Base-by-base conservation (phyloP, 768 basidiomycete genomes). In the Leccinellum albellum region DNA sequence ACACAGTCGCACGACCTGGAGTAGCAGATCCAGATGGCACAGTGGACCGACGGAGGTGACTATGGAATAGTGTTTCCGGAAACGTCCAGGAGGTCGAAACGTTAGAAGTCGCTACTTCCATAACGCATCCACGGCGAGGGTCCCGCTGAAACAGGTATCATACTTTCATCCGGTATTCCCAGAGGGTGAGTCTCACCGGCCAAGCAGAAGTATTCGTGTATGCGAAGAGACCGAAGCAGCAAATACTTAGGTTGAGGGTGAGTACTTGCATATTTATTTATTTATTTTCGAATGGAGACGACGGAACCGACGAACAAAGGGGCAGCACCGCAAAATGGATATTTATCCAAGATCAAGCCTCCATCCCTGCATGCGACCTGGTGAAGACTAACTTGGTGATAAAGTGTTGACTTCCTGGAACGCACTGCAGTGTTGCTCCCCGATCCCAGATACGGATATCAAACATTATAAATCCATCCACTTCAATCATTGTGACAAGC, bases 71-170 rank as follows among this genome's bases (percentile, higher is more conserved):
- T 61, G 60, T 56, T 62, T 33, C 61, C 62, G 61, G 66, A 64
- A 69, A 69, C 69, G 55, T 57, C 52, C 54, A 58, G 53, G 69
- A 59, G 55, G 69, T 62, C 61, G 66, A 67, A 67, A 70, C 70
- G 61, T 70, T 58, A 55, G 66, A 70, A 65, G 61, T 45, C 50
- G 53, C 56, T 44, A 54, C 65, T 73, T 73, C 67, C 59, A 61
- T 63, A 60, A 63, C 42, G 63, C 67, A 68, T 73, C 59, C 62
- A 71, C 71, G 55, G 62, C 58, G 69, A 57, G 65, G 64, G 56
- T 49, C 55, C 26, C 33, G 46, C 59, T 70, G 67, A 71, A 73
- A 73, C 65, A 64, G 69, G 69, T 62, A 60, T 71, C 59, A 62
- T n/a, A 53, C 48, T 53, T 51, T 66, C 53, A 51, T 29, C 50